Conservation (phyloP, 176 grass and related monocot genomes). For the Cenchrus purpureus region DNA sequence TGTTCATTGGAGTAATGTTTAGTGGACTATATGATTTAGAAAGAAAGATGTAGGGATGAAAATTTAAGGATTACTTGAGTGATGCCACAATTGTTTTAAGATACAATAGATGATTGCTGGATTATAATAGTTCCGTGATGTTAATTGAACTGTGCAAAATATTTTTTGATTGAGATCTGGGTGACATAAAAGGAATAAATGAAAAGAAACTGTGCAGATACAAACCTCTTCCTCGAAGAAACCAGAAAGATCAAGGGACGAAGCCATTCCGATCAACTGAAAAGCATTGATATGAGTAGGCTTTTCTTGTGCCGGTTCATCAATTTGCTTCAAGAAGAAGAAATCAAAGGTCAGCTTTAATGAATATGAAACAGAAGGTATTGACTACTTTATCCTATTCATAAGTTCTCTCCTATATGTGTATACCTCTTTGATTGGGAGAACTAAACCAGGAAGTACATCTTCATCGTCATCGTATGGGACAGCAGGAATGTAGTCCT, state of each 20-base stretch:
- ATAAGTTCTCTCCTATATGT: neutral
- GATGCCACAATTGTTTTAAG: neutral
- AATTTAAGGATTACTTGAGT: neutral
- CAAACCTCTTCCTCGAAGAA: slow-evolving; percentile 93
- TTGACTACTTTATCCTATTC: neutral
- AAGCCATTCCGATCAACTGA: slow-evolving; percentile 90
- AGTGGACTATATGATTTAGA: neutral
- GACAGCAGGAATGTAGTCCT: slow-evolving; percentile 56
- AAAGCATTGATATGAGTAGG: slow-evolving; percentile 80
- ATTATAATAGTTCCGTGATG: neutral
- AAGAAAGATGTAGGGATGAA: neutral
- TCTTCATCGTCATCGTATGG: slow-evolving; percentile 66
- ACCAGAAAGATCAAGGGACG: slow-evolving; percentile 83
- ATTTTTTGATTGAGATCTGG: neutral
- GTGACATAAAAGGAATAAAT: neutral
- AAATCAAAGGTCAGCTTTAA: slow-evolving; percentile 36
- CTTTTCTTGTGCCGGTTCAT: slow-evolving; percentile 44
- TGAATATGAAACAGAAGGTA: slow-evolving; percentile 2
- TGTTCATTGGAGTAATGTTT: neutral
- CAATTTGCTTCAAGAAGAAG: slow-evolving; percentile 53
- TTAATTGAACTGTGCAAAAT: neutral
- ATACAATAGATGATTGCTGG: neutral
- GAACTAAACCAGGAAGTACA: slow-evolving; percentile 21
- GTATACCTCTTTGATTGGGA: slow-evolving; percentile 69
- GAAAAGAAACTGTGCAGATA: slow-evolving; percentile 33